Evolutionary conservation across 1,284 basidiomycete genomes (phyloP).

Genomic region (Austroboletus sp.): DNA sequence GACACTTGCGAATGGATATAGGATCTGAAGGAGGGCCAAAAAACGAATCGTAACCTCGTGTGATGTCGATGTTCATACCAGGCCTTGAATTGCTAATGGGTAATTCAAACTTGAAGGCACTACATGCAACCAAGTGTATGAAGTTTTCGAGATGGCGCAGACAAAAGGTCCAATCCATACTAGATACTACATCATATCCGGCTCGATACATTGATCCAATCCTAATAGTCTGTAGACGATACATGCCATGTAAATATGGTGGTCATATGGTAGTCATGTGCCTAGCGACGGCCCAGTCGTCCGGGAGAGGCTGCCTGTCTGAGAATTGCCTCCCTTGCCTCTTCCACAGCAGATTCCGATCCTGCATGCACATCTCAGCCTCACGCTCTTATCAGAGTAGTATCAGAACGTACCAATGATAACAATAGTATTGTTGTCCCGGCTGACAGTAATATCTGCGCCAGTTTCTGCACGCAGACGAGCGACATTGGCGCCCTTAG

Average conservation of each 20-base stretch:
- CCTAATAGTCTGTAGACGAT: slow-evolving; percentile 26
- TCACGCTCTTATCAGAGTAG: not conserved
- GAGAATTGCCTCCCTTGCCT: slow-evolving; percentile 77
- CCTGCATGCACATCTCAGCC: slow-evolving; percentile 38
- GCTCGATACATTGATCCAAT: slow-evolving; percentile 14
- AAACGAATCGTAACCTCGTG: slow-evolving; percentile 26
- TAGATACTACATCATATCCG: not conserved
- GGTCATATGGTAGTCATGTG: not conserved
- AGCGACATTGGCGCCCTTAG: slow-evolving; percentile 81
- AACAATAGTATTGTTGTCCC: slow-evolving; percentile 77
- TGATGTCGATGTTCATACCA: slow-evolving; percentile 23
- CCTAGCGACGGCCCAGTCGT: slow-evolving; percentile 44
- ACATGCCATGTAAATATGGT: slow-evolving; percentile 27
- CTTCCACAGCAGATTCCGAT: slow-evolving; percentile 60
- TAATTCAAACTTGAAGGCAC: not conserved
- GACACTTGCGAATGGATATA: slow-evolving; percentile 42
- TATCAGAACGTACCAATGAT: slow-evolving; percentile 60
- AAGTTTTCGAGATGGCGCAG: too few relatives aligned
- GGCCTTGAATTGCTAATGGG: not conserved
- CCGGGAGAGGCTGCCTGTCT: slow-evolving; percentile 49
- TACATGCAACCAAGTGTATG: not conserved
- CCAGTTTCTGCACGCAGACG: slow-evolving; percentile 81
- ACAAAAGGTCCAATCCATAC: too few relatives aligned
- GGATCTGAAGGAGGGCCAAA: slow-evolving; percentile 54
- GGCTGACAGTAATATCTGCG: slow-evolving; percentile 82